Percentiles rank a stretch among this genome's conserved stretches.
Conservation (phyloP, 306 rosid genomes). For the Carpinus viminea region DNA sequence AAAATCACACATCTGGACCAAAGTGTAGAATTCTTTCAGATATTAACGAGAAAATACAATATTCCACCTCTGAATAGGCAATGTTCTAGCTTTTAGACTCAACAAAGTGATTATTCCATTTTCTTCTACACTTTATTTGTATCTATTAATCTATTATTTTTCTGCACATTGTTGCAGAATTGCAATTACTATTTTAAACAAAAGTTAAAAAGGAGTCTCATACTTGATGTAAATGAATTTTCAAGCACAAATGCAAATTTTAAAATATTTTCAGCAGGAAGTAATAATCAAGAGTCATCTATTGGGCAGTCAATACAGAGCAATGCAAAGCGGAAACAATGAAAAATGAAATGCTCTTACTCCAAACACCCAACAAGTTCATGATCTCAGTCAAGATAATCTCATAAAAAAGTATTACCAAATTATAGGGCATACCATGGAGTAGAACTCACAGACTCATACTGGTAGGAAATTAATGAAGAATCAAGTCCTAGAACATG, state of each 20-base stretch:
- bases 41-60: background rate
- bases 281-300: background rate
- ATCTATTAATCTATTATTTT: background rate
- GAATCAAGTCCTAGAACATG: background rate
- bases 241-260: background rate
- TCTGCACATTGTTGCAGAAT: background rate
- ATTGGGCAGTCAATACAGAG: background rate
- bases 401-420: background rate
- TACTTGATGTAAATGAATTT: background rate
- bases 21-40: background rate
- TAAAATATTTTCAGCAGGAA: background rate
- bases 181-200: background rate
- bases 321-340: background rate
- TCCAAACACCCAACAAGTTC: background rate
- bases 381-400: background rate
- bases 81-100: background rate
- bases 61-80: background rate
- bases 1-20: conserved; percentile 15
- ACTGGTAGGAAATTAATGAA: background rate
- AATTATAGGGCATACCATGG: no score
- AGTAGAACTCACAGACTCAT: background rate
- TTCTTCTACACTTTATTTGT: background rate
- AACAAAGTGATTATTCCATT: background rate
- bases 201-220: background rate
- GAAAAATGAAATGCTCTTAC: background rate